Percentiles rank a stretch among this genome's conserved stretches.
These are phyloP conservation scores for Boletellus ananas DNA, from an alignment of 768 basidiomycete species.

Conservation along the genomic window DNA sequence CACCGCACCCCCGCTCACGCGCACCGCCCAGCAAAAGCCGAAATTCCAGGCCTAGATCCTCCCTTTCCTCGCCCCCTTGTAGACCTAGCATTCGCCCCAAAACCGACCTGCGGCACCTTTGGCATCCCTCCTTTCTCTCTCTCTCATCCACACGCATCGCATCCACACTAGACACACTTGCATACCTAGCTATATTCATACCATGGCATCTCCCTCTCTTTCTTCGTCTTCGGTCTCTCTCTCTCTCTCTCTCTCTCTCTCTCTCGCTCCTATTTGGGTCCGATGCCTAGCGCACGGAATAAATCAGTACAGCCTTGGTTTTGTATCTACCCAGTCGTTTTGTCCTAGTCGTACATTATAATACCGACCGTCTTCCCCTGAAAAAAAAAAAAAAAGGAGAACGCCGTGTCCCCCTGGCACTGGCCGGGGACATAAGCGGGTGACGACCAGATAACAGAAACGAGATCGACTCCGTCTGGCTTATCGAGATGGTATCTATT, in stretches of 20 bases:
- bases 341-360: constrained; percentile 1
- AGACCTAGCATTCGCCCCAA: constrained; percentile 18
- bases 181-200: constrained; percentile 37
- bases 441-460: neutral
- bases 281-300: constrained; percentile 1
- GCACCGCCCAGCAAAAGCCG: constrained; percentile 26
- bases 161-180: constrained; percentile 30
- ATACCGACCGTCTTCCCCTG: neutral
- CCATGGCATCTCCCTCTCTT: constrained; percentile 26
- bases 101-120: neutral
- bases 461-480: neutral
- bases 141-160: constrained; percentile 21
- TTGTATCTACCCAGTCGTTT: neutral
- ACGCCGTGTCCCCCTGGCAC: too few species aligned
- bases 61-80: constrained; percentile 7
- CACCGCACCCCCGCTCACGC: neutral
- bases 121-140: constrained; percentile 7
- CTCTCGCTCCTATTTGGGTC: constrained; percentile 15
- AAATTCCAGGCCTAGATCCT: constrained; percentile 31
- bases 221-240: constrained; percentile 7
- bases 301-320: neutral
- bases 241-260: constrained; percentile 5
- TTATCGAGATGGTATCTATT: neutral
- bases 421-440: too few species aligned
- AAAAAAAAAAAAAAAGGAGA: too few species aligned